These are phyloP conservation scores for Lachnellula arida DNA, from an alignment of 2,329 filamentous ascomycete species.

Conservation along the genomic window DNA sequence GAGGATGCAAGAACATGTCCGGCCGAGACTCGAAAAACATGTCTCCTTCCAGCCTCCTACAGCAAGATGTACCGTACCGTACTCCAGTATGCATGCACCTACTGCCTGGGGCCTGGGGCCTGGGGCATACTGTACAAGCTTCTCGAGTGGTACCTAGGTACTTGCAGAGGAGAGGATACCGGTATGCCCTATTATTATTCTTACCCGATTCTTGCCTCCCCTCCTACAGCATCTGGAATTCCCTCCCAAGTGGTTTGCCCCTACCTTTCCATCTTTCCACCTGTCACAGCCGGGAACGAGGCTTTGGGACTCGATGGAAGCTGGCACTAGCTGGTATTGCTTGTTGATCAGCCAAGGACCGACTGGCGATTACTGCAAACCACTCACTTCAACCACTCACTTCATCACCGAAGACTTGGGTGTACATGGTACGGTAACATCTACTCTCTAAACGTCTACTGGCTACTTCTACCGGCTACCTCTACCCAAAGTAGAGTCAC, in stretches of 20 bases:
- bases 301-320: not conserved
- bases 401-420: not conserved
- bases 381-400: not conserved
- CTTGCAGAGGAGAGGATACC: not conserved
- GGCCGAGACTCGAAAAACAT: not conserved
- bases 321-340: not conserved
- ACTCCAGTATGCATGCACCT: slow-evolving; percentile 2
- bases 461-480: not conserved
- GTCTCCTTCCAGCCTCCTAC: slow-evolving; percentile 4
- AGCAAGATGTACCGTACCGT: not conserved
- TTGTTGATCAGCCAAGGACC: not conserved
- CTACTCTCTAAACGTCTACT: not conserved
- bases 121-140: slow-evolving; percentile 1
- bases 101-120: not conserved
- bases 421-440: not conserved
- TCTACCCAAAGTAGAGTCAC: not conserved
- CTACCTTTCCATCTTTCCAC: not conserved
- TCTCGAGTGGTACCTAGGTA: slow-evolving; percentile 4
- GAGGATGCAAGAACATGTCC: not conserved
- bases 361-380: not conserved
- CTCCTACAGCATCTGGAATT: not conserved
- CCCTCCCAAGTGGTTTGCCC: not conserved
- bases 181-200: not conserved
- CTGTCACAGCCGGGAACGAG: not conserved
- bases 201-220: not conserved